Evolutionary conservation across 805 yeast genomes (phyloP).

Genomic region (Ascoidea rubescens): DNA sequence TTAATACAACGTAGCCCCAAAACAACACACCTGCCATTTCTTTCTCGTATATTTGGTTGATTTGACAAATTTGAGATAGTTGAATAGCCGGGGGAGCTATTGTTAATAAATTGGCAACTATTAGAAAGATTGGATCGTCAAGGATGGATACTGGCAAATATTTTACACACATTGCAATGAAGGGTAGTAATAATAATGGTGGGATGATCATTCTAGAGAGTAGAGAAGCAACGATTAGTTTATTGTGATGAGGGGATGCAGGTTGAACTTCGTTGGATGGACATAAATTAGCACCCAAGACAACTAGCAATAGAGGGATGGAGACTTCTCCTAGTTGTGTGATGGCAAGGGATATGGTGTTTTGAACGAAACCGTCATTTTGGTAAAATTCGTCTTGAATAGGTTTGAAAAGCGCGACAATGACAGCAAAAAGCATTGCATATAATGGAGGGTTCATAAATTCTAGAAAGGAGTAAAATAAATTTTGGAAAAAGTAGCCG

Average conservation of each 20-base stretch:
- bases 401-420: constrained; percentile 54
- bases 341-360: constrained; percentile 51
- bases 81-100: constrained; percentile 79
- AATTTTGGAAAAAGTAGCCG: background rate
- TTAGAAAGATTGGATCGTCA: constrained; percentile 70
- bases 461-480: constrained; percentile 17
- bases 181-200: constrained; percentile 50
- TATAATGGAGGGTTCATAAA: constrained; percentile 76
- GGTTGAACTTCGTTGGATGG: constrained; percentile 51
- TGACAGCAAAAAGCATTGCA: constrained; percentile 55
- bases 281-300: constrained; percentile 64
- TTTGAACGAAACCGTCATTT: constrained; percentile 45
- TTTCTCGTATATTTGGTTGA: constrained; percentile 60
- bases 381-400: constrained; percentile 45
- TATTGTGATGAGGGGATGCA: constrained; percentile 44
- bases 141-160: constrained; percentile 51
- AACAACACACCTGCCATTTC: constrained; percentile 76
- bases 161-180: constrained; percentile 51
- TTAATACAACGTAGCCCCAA: constrained; percentile 69
- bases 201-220: constrained; percentile 71
- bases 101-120: constrained; percentile 63
- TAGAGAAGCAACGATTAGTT: constrained; percentile 54
- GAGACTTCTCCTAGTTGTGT: constrained; percentile 60
- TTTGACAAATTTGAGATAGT: constrained; percentile 65
- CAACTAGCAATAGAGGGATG: constrained; percentile 62